Percentiles rank a stretch among this genome's conserved stretches.
phyloP scores from a whole-genome alignment of 1,139 yeast genomes.

The Arxiozyma bovina region DNA sequence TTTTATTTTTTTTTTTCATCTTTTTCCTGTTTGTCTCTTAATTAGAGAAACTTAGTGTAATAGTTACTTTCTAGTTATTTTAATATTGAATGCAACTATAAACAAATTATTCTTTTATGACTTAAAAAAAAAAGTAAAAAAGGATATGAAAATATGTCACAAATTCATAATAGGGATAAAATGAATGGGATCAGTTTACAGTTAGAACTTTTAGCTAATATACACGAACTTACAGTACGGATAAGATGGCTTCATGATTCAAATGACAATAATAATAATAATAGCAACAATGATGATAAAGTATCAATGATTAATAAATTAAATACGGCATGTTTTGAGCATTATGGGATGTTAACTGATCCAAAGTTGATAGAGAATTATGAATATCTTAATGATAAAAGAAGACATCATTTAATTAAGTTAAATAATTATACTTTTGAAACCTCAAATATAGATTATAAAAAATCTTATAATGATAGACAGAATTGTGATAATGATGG shows the following conservation, averaged over 20 bases:
- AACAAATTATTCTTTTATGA: too few species aligned
- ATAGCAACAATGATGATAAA: slow-evolving; percentile 1
- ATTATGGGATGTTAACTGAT: slow-evolving; percentile 19
- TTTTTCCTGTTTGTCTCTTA: too few species aligned
- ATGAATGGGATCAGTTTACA: slow-evolving; percentile 8
- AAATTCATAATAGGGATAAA: not conserved
- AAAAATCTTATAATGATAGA: slow-evolving; percentile 8
- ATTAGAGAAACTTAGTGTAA: not conserved
- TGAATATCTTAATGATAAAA: slow-evolving; percentile 22
- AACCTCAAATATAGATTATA: slow-evolving; percentile 17
- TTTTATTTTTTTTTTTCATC: too few species aligned
- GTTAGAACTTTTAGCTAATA: slow-evolving; percentile 26
- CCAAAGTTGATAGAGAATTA: slow-evolving; percentile 22
- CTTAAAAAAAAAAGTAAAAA: not conserved
- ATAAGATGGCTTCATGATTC: slow-evolving; percentile 15
- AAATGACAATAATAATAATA: slow-evolving; percentile 1
- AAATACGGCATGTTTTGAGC: not conserved
- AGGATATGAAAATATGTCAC: not conserved
- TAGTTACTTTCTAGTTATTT: too few species aligned
- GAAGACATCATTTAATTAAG: slow-evolving; percentile 17
- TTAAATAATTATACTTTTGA: slow-evolving; percentile 23
- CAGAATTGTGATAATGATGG: slow-evolving; percentile 6
- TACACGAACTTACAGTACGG: slow-evolving; percentile 23
- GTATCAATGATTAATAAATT: not conserved
- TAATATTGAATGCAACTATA: not conserved